Evolutionary conservation across 2,329 filamentous ascomycete genomes (phyloP).

Genomic region (Colletotrichum kahawae): DNA sequence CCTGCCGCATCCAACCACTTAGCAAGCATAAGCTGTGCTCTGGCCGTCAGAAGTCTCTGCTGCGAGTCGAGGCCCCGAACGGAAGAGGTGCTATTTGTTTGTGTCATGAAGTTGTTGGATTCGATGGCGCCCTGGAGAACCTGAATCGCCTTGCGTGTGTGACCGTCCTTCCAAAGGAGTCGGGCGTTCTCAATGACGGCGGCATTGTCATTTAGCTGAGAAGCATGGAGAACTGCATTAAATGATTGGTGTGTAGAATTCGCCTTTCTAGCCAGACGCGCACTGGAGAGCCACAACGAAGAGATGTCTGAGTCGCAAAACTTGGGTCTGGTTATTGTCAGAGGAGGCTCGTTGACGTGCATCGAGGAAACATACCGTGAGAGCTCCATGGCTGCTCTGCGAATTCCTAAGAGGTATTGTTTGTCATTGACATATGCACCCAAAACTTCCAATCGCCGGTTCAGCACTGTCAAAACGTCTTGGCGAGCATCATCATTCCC

Average conservation of each 20-base stretch:
- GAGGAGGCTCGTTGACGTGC: neutral
- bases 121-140: constrained; percentile 86
- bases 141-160: constrained; percentile 94
- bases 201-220: constrained; percentile 80
- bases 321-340: constrained; percentile 44
- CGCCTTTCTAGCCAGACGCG: constrained; percentile 84
- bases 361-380: constrained; percentile 57
- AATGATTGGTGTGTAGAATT: constrained; percentile 87
- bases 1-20: constrained; percentile 98
- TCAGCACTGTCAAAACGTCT: constrained; percentile 59
- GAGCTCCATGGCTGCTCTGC: constrained; percentile 86
- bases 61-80: constrained; percentile 49
- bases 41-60: constrained; percentile 68
- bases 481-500: constrained; percentile 45
- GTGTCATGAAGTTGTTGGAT: constrained; percentile 73
- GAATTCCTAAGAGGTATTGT: constrained; percentile 86
- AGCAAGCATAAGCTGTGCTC: constrained; percentile 86
- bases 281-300: constrained; percentile 83
- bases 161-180: constrained; percentile 89
- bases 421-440: constrained; percentile 92
- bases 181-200: constrained; percentile 95
- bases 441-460: constrained; percentile 83
- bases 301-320: constrained; percentile 80
- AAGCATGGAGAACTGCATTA: constrained; percentile 90
- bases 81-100: constrained; percentile 43